A percentile compares a stretch with the other conserved stretches of the same genome.
Conservation (phyloP, 805 yeast species). For the Starmera pachycereana region DNA sequence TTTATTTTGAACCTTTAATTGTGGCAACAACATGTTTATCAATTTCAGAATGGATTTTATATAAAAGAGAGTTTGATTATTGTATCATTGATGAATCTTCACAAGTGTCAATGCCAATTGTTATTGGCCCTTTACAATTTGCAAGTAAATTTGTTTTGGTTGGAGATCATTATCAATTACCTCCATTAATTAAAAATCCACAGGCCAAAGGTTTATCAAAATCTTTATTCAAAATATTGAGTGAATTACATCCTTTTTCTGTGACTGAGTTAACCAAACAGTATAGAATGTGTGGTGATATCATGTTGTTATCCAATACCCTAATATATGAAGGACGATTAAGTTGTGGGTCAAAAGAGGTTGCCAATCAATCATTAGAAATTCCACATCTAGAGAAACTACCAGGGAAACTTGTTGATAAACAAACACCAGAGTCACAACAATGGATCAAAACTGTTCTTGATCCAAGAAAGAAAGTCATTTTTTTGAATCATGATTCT, state of each 20-base stretch:
- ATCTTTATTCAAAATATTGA: constrained; percentile 47
- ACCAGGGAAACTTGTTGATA: neutral
- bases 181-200: constrained; percentile 71
- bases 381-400: constrained; percentile 30
- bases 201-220: constrained; percentile 59
- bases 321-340: constrained; percentile 69
- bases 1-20: constrained; percentile 49
- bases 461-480: constrained; percentile 46
- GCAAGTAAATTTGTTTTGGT: constrained; percentile 78
- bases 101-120: constrained; percentile 84
- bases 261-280: constrained; percentile 75
- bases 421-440: neutral
- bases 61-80: constrained; percentile 61
- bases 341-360: constrained; percentile 60
- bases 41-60: constrained; percentile 51
- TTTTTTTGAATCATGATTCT: constrained; percentile 73
- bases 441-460: constrained; percentile 53
- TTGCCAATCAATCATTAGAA: constrained; percentile 41
- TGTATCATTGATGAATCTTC: constrained; percentile 97
- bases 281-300: constrained; percentile 87
- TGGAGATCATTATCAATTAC: constrained; percentile 94
- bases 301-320: constrained; percentile 73
- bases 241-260: constrained; percentile 69
- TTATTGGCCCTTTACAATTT: constrained; percentile 76
- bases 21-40: constrained; percentile 90